Base-by-base conservation (phyloP, 1,284 basidiomycete genomes). In the Puccinia hordei region DNA sequence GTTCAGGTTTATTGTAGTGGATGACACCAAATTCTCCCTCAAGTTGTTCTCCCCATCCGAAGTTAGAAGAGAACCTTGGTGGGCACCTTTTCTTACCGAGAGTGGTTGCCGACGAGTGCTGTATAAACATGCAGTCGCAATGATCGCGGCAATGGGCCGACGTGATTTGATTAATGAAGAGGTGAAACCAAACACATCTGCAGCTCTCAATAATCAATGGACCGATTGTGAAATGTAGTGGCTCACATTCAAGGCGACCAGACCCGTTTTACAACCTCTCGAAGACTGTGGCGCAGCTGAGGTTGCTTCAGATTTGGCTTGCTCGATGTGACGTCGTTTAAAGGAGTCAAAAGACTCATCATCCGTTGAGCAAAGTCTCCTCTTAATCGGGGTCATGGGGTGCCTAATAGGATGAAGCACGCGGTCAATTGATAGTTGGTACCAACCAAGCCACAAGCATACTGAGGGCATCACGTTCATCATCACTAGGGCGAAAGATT, bases 261-360 rank as follows among this genome's bases (percentile, higher is more conserved):
- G 38, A 6, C 19, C 22, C 9, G 13, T 13, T 49, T 49, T 68
- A 38, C 19, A 10, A 2, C 44, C 24, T 66, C 24, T 46, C 24
- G 66, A 27, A 27, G 46, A 33, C 41, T 49, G 41, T 5, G 27
- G 46, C n/a, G 66, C 41, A 30, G 66, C 66, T 49, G 66, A 68
- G 19, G 30, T 68, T 24, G 66, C 49, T 44, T 68, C 24, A n/a
- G 46, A 46, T 33, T 68, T 68, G 9, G 35, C 66, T 30, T 68
- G 41, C 17, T 46, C 66, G 46, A 68, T 68, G 22, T 38, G 66
- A 68, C 66, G 66, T 9, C 66, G 66, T 27, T 68, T 68, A 41
- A 68, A 68, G 44, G 41, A 46, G 41, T 68, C 66, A 33, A 68
- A 68, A 49, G 66, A n/a, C 66, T 68, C 66, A 19, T 68, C 44